A percentile compares a stretch with the other conserved stretches of the same genome.
Evolutionary conservation across 139 green algal genomes (phyloP).

Genomic region (Dunaliella primolecta): DNA sequence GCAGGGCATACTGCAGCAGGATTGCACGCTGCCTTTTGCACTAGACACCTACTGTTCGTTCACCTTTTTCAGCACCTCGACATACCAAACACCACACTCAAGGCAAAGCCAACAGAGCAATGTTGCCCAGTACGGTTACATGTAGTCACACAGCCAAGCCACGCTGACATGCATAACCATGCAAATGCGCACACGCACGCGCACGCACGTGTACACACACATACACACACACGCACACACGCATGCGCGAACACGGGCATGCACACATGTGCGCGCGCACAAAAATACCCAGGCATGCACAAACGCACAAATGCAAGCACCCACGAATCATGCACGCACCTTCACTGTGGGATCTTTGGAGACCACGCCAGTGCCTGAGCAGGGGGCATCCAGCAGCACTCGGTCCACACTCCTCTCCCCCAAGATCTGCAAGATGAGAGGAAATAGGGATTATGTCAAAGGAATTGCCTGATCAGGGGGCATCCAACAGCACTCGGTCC

Average conservation of each 20-base stretch:
- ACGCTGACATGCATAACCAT: background rate
- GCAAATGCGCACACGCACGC: background rate
- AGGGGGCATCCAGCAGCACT: conserved; percentile 96
- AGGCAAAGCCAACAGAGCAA: too few relatives aligned
- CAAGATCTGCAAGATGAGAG: conserved; percentile 75
- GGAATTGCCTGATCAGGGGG: too few relatives aligned
- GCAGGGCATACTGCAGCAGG: too few relatives aligned
- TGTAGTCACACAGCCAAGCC: too few relatives aligned
- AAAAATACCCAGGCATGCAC: background rate
- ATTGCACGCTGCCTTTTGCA: too few relatives aligned
- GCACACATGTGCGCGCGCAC: background rate
- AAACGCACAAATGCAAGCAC: background rate
- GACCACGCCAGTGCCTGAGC: conserved; percentile 91
- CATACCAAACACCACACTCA: too few relatives aligned
- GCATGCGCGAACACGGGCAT: background rate
- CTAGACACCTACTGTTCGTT: too few relatives aligned
- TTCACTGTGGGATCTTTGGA: conserved; percentile 93
- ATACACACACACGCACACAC: background rate
- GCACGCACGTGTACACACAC: background rate
- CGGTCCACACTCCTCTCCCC: conserved; percentile 81
- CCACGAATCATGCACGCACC: conserved; percentile 27
- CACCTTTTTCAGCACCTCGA: too few relatives aligned
- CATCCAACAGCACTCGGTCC: too few relatives aligned
- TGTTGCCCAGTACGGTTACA: too few relatives aligned
- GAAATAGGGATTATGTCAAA: too few relatives aligned